Evolutionary conservation across 2,329 filamentous ascomycete species (phyloP).

Genomic region (Colletotrichum echinochloae): DNA sequence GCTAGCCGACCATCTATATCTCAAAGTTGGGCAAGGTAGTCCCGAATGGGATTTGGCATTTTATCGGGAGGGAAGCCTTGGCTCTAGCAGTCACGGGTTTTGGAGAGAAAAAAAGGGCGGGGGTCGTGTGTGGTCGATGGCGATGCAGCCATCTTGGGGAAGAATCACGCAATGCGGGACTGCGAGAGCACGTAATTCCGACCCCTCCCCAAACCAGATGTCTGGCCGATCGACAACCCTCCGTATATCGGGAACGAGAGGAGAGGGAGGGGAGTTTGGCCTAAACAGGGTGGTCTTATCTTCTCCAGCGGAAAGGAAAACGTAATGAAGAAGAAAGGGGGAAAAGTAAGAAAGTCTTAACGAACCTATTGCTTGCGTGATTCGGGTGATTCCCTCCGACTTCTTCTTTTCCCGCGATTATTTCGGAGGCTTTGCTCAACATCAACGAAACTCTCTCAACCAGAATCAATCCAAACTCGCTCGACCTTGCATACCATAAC

Average conservation of each 20-base stretch:
- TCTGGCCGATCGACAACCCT: slow-evolving; percentile 15
- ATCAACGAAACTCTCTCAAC: not conserved
- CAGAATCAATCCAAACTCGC: not conserved
- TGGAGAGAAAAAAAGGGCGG: not conserved
- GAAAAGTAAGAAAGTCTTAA: not conserved
- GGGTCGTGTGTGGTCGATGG: slow-evolving; percentile 23
- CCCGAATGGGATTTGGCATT: not conserved
- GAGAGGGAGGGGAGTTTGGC: not conserved
- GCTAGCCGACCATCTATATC: not conserved
- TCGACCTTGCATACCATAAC: not conserved
- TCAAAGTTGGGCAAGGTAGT: not conserved
- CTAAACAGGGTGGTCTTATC: not conserved
- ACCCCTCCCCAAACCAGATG: slow-evolving; percentile 5
- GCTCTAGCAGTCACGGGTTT: not conserved
- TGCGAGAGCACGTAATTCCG: slow-evolving; percentile 38
- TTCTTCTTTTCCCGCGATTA: not conserved
- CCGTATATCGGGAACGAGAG: slow-evolving; percentile 26
- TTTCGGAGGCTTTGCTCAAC: not conserved
- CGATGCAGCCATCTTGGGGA: slow-evolving; percentile 41
- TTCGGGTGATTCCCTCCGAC: not conserved
- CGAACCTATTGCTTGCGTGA: not conserved
- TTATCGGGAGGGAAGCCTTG: slow-evolving; percentile 34
- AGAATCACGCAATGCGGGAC: slow-evolving; percentile 41
- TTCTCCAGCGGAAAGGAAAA: slow-evolving; percentile 1
- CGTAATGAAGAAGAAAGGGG: not conserved